Conservation (phyloP, 305 asterid species). For the Withania somnifera region DNA sequence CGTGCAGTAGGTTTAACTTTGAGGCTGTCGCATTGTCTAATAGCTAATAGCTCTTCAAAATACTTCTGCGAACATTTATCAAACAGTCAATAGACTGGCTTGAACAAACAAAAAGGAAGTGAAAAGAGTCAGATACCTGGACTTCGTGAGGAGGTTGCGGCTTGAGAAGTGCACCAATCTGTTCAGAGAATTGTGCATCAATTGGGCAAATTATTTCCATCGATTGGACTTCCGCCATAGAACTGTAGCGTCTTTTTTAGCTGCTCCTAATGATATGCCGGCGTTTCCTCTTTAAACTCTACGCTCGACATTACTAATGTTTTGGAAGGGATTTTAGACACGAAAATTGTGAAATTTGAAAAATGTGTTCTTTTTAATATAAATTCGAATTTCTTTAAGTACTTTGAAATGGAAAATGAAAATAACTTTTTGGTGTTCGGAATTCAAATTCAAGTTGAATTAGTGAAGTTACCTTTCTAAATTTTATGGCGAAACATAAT, state of each 20-base stretch:
- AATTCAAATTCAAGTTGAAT: too few relatives aligned
- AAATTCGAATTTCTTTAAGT: too few relatives aligned
- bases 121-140: slow-evolving; percentile 25
- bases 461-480: too few relatives aligned
- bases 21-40: slow-evolving; percentile 32
- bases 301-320: too few relatives aligned
- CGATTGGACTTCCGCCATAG: background rate
- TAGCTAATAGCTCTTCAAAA: slow-evolving; percentile 40
- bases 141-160: slow-evolving; percentile 46
- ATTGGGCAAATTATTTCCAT: slow-evolving; percentile 36
- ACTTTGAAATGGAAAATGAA: too few relatives aligned
- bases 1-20: slow-evolving; percentile 42
- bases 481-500: too few relatives aligned
- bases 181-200: slow-evolving; percentile 30
- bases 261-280: background rate
- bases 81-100: background rate
- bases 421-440: too few relatives aligned
- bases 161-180: slow-evolving; percentile 44
- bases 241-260: background rate
- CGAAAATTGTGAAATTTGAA: too few relatives aligned
- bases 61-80: slow-evolving; percentile 35
- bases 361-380: too few relatives aligned
- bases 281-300: background rate
- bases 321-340: too few relatives aligned
- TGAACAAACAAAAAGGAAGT: background rate